Percentiles rank a stretch among this genome's conserved stretches.
These are phyloP conservation scores for Trypanosoma caninum DNA, from an alignment of 208 protist genomes.

Conservation along the genomic window DNA sequence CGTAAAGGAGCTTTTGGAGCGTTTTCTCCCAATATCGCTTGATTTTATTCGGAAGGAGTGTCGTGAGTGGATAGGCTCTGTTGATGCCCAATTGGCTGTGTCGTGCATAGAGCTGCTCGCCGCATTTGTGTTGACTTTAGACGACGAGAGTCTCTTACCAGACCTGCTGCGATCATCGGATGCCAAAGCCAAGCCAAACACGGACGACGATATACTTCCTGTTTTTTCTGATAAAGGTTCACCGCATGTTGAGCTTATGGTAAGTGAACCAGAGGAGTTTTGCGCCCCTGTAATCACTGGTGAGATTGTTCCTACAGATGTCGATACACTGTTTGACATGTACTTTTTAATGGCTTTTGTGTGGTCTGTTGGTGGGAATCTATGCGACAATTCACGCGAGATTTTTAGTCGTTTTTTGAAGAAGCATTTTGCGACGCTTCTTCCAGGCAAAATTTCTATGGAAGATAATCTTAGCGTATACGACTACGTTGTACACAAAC, in stretches of 20 bases:
- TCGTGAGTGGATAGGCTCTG: slow-evolving; percentile 86
- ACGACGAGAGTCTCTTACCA: slow-evolving; percentile 32
- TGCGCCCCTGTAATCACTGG: slow-evolving; percentile 51
- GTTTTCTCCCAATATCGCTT: slow-evolving; percentile 74
- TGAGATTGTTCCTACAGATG: slow-evolving; percentile 40
- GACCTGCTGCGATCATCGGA: slow-evolving; percentile 14
- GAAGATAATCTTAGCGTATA: slow-evolving; percentile 75
- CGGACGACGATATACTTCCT: slow-evolving; percentile 2
- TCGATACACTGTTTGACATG: slow-evolving; percentile 83
- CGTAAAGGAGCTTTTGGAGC: slow-evolving; percentile 69
- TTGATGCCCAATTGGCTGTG: slow-evolving; percentile 88
- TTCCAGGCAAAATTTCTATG: slow-evolving; percentile 54
- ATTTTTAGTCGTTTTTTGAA: slow-evolving; percentile 86
- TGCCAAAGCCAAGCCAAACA: slow-evolving; percentile 25
- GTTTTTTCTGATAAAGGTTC: not conserved
- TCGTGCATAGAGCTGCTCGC: slow-evolving; percentile 91
- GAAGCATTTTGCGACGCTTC: slow-evolving; percentile 50
- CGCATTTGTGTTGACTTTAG: slow-evolving; percentile 54
- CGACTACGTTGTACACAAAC: slow-evolving; percentile 92
- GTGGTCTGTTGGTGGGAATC: slow-evolving; percentile 95
- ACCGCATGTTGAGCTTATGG: not conserved
- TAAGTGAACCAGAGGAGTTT: slow-evolving; percentile 62
- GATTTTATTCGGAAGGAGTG: slow-evolving; percentile 87
- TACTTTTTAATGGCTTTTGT: slow-evolving; percentile 96
- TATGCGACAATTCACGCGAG: slow-evolving; percentile 83